Conservation (phyloP, 75 land plant species). For the Pinus albicaulis region DNA sequence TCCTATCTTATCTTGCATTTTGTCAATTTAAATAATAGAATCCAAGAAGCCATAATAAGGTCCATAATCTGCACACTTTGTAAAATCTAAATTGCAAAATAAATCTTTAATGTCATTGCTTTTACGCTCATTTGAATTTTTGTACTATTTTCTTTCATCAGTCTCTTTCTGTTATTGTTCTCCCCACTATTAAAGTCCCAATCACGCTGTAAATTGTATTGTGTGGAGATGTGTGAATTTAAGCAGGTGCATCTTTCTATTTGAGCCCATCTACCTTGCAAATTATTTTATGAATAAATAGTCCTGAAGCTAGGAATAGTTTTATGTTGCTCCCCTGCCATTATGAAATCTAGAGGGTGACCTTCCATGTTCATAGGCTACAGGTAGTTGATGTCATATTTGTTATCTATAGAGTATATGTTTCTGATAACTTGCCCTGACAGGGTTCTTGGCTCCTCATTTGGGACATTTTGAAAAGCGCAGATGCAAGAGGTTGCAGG, state of each 20-base stretch:
- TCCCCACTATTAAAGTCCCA: no score
- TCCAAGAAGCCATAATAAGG: no score
- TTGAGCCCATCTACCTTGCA: neutral
- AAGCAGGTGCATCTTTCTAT: neutral
- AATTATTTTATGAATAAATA: constrained; percentile 1
- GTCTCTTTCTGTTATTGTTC: no score
- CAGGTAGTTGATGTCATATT: neutral
- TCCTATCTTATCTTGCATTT: no score
- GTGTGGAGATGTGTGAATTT: neutral
- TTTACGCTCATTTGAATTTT: no score
- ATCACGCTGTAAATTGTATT: neutral
- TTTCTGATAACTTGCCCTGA: constrained; percentile 95
- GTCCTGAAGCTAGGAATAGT: neutral
- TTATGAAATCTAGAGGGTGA: no score
- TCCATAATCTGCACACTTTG: no score
- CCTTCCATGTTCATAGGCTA: neutral
- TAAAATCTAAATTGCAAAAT: no score
- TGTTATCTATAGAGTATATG: neutral
- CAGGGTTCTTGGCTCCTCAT: constrained; percentile 86
- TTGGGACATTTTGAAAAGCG: constrained; percentile 38
- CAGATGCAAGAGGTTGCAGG: constrained; percentile 99
- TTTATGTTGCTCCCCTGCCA: no score
- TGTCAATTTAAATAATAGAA: no score
- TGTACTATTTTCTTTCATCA: no score
- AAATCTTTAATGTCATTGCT: no score